These are phyloP conservation scores for Dipodascus albidus DNA, from an alignment of 805 yeast genomes.

Conservation along the genomic window DNA sequence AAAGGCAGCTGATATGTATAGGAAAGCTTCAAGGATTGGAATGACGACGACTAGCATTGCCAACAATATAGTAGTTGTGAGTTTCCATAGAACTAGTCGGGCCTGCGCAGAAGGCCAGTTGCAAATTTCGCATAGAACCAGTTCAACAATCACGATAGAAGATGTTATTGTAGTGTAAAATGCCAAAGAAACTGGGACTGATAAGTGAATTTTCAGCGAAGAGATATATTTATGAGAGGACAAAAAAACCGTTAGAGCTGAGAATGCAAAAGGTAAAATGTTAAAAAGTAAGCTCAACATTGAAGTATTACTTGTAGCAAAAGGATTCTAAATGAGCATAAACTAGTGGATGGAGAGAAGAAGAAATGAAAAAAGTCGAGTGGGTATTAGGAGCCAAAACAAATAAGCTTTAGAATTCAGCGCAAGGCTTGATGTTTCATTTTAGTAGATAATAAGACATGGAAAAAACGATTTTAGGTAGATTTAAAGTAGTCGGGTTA, in stretches of 20 bases:
- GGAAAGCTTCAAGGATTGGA: slow-evolving; percentile 20
- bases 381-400: too few relatives aligned
- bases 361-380: neutral
- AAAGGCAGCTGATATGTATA: neutral
- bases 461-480: too few relatives aligned
- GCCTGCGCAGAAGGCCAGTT: slow-evolving; percentile 14
- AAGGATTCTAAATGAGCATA: neutral
- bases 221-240: neutral
- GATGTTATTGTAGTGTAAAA: slow-evolving; percentile 12
- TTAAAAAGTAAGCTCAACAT: neutral
- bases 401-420: neutral
- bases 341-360: neutral
- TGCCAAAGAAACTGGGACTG: neutral
- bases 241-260: neutral
- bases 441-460: too few relatives aligned
- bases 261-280: neutral
- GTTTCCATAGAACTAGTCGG: slow-evolving; percentile 18
- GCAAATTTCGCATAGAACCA: slow-evolving; percentile 29
- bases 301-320: neutral
- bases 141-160: slow-evolving; percentile 22
- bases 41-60: slow-evolving; percentile 20
- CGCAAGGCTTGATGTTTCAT: too few relatives aligned
- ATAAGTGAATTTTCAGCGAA: neutral
- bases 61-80: slow-evolving; percentile 18
- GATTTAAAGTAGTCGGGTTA: too few relatives aligned